Base-by-base conservation (phyloP, 306 rosid genomes). In the Carpinus viminea region DNA sequence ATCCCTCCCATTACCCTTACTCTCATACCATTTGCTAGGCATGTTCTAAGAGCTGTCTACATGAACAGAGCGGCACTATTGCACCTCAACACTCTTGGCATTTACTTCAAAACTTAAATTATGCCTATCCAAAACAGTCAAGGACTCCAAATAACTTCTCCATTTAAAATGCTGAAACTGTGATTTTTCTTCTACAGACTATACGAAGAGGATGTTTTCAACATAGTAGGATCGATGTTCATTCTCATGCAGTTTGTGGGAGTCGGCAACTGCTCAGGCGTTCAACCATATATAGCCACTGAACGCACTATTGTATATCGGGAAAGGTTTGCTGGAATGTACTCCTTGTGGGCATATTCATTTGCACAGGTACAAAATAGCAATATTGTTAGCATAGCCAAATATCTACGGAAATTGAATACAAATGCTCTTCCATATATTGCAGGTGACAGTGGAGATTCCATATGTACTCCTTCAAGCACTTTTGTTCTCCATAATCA, bases 291-390 rank as follows among this genome's bases (percentile, higher is more conserved):
- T 59, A 43, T 56, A 9, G 71, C 70, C 72, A 65, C 84, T 11
- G 81, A 83, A 56, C 84, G 87, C 21, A 66, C 38, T 18, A 16
- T 80, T 36, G 78, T 76, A 45, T 84, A 79, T 45, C 60, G 84
- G 10, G 87, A 84, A 62, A 54, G 81, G 51, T 79, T 83, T 79
- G 72, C 87, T 21, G 81, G 87, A 56, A 83, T 83, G 84, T 80
- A 84, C 52, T 84, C 84, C 2, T 72, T 75, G 1, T 76, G 79
- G 76, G 77, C 82, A 18, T 72, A 80, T 20, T 68, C 84, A 56
- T 28, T 76, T 65, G 73, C 87, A 24, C 84, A 79, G 84, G 82
- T 80, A n/a, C 20, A 38, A n/a, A 38, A 38, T 38, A 38, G 43
- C 43, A 38, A 38, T 38, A 38, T 38, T n/a, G 7, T 45, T 36